Conservation (phyloP, 1,284 basidiomycete genomes). For the Xanthoconium separans region DNA sequence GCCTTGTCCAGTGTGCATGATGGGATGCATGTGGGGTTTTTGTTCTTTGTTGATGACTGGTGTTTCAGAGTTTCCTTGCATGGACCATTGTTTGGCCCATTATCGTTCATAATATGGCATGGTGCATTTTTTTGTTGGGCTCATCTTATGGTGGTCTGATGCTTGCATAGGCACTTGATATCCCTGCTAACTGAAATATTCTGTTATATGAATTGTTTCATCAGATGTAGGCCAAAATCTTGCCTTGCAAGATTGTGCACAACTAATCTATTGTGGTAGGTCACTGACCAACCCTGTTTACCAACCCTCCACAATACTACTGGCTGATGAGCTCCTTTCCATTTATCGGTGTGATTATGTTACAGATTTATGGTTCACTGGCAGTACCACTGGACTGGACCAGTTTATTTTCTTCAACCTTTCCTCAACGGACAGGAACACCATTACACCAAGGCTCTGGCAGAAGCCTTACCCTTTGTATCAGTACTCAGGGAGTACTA, state of each 20-base stretch:
- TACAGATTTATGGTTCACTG: too few relatives aligned
- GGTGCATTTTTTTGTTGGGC: background rate
- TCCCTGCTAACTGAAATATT: slow-evolving; percentile 5
- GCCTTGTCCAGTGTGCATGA: slow-evolving; percentile 56
- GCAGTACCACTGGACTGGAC: too few relatives aligned
- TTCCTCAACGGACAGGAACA: too few relatives aligned
- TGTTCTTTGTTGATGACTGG: slow-evolving; percentile 19
- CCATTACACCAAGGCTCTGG: too few relatives aligned
- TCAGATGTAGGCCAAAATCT: slow-evolving; percentile 5
- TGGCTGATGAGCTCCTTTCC: background rate
- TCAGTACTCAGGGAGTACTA: too few relatives aligned
- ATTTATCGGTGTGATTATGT: background rate
- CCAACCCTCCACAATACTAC: slow-evolving; percentile 4
- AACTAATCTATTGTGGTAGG: background rate
- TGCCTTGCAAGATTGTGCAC: background rate
- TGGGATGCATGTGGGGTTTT: background rate
- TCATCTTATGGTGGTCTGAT: background rate
- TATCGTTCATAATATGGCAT: slow-evolving; percentile 50
- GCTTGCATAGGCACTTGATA: slow-evolving; percentile 5
- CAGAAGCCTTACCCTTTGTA: too few relatives aligned
- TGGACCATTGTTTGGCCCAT: slow-evolving; percentile 67
- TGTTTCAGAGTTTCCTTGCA: slow-evolving; percentile 54
- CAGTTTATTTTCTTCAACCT: too few relatives aligned
- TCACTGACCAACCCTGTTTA: slow-evolving; percentile 10
- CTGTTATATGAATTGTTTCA: slow-evolving; percentile 17